Evolutionary conservation across 2,329 filamentous ascomycete species (phyloP), one percentile per base, ranked within the genome.

Genomic region (Lecanicillium sp.): DNA sequence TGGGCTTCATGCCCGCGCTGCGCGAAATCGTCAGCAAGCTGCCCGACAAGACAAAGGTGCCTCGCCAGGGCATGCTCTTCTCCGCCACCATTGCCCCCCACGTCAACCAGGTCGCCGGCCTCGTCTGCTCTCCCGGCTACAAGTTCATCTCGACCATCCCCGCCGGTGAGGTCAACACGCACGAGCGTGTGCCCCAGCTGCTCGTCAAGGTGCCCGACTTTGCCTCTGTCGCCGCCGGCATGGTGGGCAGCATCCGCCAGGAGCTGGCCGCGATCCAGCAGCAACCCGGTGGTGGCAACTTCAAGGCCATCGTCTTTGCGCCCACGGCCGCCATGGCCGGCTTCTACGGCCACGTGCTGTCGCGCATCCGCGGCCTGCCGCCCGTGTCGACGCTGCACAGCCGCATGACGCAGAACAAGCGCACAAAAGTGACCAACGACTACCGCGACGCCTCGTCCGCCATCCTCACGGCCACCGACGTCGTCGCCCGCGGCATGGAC

Each of bases 221-320:
- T 36, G 70, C 85, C 31, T 79, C 87, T 46, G 68, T 90, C 56
- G 71, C 62, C 40, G 69, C 65, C 50, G 76, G 57, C 36, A 69
- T 82, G 49, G 68, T 81, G 39, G 72, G 74, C 27, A 71, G 77
- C 42, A 63, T 81, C 14, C 60, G 64, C 3, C 56, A 66, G 40
- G 71, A 76, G 46, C 54, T 58, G 9, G 50, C 56, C 4, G 54
- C 56, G 35, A 11, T 11, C 7, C 22, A 25, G 22, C 22, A 25
- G 11, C n/a, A n/a, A n/a, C n/a, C n/a, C n/a, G n/a, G n/a, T n/a
- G 50, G 56, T 10, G 59, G 63, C 5, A 69, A 72, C 2, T 89
- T 94, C 74, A 94, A 94, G 63, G 84, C 84, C 20, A 88, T 94
- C 48, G 65, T 90, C 27, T 94, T 90, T 61, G 83, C 83, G 47